Percentiles rank a stretch among this genome's conserved stretches.
Evolutionary conservation across 1,284 basidiomycete species (phyloP).

Genomic region (Sanghuangporus baumii): DNA sequence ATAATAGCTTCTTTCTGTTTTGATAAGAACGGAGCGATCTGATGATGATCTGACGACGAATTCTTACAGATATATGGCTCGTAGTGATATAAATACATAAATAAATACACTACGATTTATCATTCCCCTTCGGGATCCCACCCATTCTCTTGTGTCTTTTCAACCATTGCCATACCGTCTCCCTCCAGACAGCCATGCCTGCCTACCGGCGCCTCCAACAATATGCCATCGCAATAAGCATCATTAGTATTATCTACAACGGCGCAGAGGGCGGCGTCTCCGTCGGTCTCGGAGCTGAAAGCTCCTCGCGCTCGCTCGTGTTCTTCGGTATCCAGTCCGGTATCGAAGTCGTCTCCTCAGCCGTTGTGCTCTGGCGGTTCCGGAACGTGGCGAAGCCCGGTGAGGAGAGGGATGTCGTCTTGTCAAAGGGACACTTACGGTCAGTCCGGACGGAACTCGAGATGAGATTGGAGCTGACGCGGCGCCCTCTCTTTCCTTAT

Average conservation of each 20-base stretch:
- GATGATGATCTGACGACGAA: too few relatives aligned
- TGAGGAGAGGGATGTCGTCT: slow-evolving; percentile 25
- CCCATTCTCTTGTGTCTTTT: background rate
- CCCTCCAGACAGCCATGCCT: slow-evolving; percentile 8
- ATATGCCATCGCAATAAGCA: slow-evolving; percentile 31
- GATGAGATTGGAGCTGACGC: background rate
- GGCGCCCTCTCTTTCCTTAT: too few relatives aligned
- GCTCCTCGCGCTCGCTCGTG: slow-evolving; percentile 39
- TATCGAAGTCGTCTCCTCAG: slow-evolving; percentile 39
- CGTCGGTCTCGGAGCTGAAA: slow-evolving; percentile 38
- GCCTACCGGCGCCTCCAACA: slow-evolving; percentile 29
- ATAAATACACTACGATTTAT: background rate
- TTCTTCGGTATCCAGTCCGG: slow-evolving; percentile 49
- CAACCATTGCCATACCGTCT: background rate
- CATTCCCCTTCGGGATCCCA: background rate
- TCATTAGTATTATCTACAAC: slow-evolving; percentile 29
- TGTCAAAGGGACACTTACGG: slow-evolving; percentile 13
- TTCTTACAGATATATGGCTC: too few relatives aligned
- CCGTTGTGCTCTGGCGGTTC: slow-evolving; percentile 40
- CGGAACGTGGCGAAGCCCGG: slow-evolving; percentile 27
- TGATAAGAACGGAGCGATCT: too few relatives aligned
- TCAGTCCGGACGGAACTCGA: background rate
- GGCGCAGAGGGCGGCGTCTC: slow-evolving; percentile 36
- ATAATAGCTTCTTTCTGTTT: too few relatives aligned
- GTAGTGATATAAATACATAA: background rate